These are phyloP conservation scores for Kodamaea derodonti DNA, from an alignment of 1,139 yeast genomes.

Conservation along the genomic window DNA sequence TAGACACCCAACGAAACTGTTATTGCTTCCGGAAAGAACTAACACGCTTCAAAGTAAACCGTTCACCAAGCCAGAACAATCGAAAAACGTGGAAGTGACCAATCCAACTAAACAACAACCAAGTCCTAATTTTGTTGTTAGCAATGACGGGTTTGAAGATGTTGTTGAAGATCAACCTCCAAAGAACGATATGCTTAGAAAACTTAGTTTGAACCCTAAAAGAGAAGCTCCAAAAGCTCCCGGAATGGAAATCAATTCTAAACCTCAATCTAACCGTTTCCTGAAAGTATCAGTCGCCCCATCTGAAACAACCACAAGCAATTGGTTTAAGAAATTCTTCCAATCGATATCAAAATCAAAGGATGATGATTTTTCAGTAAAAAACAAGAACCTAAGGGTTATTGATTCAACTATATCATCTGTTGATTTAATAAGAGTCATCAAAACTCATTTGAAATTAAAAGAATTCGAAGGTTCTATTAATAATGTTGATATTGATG, in stretches of 20 bases:
- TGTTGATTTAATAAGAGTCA: constrained; percentile 29
- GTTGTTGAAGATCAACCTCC: constrained; percentile 6
- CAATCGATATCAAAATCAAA: constrained; percentile 12
- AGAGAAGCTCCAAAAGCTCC: constrained; percentile 47
- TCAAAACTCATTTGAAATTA: constrained; percentile 41
- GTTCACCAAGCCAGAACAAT: constrained; percentile 2
- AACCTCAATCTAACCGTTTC: constrained; percentile 18
- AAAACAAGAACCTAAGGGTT: constrained; percentile 24
- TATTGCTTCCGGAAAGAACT: not conserved
- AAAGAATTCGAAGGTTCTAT: constrained; percentile 52
- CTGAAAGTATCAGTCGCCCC: constrained; percentile 19
- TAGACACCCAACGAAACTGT: not conserved
- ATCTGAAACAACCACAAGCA: constrained; percentile 13
- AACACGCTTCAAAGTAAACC: not conserved
- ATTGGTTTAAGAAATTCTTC: constrained; percentile 41
- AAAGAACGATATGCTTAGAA: constrained; percentile 14
- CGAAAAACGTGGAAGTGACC: constrained; percentile 5
- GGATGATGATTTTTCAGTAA: constrained; percentile 6
- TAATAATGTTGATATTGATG: constrained; percentile 37
- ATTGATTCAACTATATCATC: constrained; percentile 33
- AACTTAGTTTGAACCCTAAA: constrained; percentile 38
- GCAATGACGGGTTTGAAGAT: constrained; percentile 8
- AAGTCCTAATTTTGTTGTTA: not conserved
- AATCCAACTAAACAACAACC: not conserved
- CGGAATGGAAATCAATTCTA: not conserved